Evolutionary conservation across 768 basidiomycete species (phyloP).

Genomic region (Amanita rimosa): DNA sequence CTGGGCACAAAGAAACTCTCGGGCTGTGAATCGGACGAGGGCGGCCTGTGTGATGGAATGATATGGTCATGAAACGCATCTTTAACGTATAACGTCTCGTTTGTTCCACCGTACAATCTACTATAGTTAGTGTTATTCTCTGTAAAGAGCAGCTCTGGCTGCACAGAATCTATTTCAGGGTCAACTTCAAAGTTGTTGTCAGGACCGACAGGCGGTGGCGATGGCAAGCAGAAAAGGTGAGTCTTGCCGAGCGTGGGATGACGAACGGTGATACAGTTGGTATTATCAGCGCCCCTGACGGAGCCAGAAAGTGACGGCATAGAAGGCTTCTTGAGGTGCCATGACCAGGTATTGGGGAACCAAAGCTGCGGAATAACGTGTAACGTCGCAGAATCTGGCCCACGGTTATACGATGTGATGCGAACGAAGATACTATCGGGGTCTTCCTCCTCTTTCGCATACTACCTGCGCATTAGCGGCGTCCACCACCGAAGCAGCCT

Average conservation of each 20-base stretch:
- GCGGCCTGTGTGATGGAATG: slow-evolving; percentile 73
- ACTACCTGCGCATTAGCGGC: slow-evolving; percentile 33
- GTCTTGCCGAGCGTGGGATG: slow-evolving; percentile 70
- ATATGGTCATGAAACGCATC: slow-evolving; percentile 99
- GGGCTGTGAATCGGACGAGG: slow-evolving; percentile 28
- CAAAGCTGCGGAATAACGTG: slow-evolving; percentile 94
- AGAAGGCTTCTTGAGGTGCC: slow-evolving; percentile 59
- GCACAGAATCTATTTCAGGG: slow-evolving; percentile 55
- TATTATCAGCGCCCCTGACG: slow-evolving; percentile 33
- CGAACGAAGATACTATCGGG: slow-evolving; percentile 85
- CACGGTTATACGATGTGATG: slow-evolving; percentile 94
- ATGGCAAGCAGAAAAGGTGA: slow-evolving; percentile 82
- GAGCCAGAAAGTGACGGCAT: slow-evolving; percentile 53
- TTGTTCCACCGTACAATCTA: slow-evolving; percentile 82
- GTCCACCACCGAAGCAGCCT: background rate
- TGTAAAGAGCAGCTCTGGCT: slow-evolving; percentile 85
- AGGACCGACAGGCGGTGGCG: slow-evolving; percentile 81
- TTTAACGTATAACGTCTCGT: slow-evolving; percentile 77
- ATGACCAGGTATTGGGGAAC: slow-evolving; percentile 99
- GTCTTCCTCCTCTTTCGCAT: slow-evolving; percentile 93
- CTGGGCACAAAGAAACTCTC: slow-evolving; percentile 36
- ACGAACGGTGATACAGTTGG: slow-evolving; percentile 54
- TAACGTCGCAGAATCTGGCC: slow-evolving; percentile 87
- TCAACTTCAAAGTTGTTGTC: slow-evolving; percentile 52
- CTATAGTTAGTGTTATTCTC: slow-evolving; percentile 97